Base-by-base conservation (phyloP, 2,329 filamentous ascomycete species). In the Apiospora arundinis region DNA sequence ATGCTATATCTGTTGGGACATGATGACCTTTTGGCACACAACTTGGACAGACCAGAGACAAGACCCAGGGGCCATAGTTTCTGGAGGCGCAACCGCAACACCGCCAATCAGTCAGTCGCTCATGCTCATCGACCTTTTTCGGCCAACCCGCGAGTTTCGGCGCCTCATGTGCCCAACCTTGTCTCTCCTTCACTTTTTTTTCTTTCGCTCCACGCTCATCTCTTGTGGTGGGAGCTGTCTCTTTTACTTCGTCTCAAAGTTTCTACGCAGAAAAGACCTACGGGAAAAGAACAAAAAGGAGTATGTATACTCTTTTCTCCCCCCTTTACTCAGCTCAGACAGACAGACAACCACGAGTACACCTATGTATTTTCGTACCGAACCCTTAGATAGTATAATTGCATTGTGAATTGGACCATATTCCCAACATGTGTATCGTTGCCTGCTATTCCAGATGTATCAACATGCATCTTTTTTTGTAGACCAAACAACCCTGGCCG, bases 11-110 rank as follows among this genome's bases (percentile, higher is more conserved):
- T 52, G 46, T 67, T 49, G 67, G 67, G 67, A 69, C 46, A 42
- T 69, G 67, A 69, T 69, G 67, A 69, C 67, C 42, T 67, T 52
- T 52, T 46, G 40, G 65, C 40, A 40, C 52, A 32, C 56, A 63
- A 60, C 18, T 37, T 28, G 56, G 56, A 40, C 56, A 63, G 56
- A 63, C 8, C 37, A 8, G 8, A n/a, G 28, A 63, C 9, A 21
- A 52, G 9, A 63, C 32, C 6, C 8, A 21, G 32, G 18, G 16
- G 52, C 14, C 8, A 16, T 8, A n/a, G 12, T 63, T 6, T n/a
- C 18, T 8, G 28, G 32, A 9, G 56, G 56, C 56, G 32, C 32
- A 37, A 40, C 56, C 9, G 11, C 32, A n/a, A 37, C 52, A 60
- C 9, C 8, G n/a, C 11, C 56, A 40, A 40, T 12, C 32, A 40